Evolutionary conservation across 495 filamentous ascomycete species (phyloP), one percentile per base, ranked within the genome.

Genomic region (Evansstolkia leycettana): DNA sequence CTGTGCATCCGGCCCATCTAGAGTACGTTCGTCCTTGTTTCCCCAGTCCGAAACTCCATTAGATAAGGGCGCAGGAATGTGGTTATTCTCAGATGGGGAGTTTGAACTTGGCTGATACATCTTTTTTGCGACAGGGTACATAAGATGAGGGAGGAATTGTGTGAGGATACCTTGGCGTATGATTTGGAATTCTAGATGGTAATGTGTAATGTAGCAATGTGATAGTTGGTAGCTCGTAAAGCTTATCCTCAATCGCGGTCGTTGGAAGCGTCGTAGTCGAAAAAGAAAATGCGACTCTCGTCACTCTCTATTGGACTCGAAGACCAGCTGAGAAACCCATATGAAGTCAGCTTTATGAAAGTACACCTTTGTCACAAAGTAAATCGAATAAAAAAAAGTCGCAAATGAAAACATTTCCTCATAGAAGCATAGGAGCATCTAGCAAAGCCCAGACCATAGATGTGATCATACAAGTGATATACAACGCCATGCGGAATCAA

Each of bases 81-180:
- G 27, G 11, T 29, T 5, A n/a, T 29, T 29, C 13, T n/a, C 10
- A n/a, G 5, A 5, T 15, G 5, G 13, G 6, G 15, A 0, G 17
- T 18, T 8, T 38, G n/a, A n/a, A n/a, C 7, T 15, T 31, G 9
- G 36, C 26, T 45, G 31, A 41, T 24, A 31, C 28, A 9, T 23
- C 5, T 9, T 23, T 36, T 8, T 6, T 33, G 18, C 18, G 32
- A 7, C 37, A 65, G 62, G 42, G 54, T 59, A 33, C 56, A 58
- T 12, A 62, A 50, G 34, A 38, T 62, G 48, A 51, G 62, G 26
- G 59, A 64, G 40, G 57, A 64, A 37, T 37, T 65, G 23, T 64
- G 58, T 39, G 62, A 64, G 8, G 62, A 64, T 47, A 57, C 62
- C 4, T 47, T 65, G 50, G 62, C 58, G 7, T 65, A 62, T 57